Evolutionary conservation across 768 basidiomycete species (phyloP).

Genomic region (Gloeophyllum trabeum): DNA sequence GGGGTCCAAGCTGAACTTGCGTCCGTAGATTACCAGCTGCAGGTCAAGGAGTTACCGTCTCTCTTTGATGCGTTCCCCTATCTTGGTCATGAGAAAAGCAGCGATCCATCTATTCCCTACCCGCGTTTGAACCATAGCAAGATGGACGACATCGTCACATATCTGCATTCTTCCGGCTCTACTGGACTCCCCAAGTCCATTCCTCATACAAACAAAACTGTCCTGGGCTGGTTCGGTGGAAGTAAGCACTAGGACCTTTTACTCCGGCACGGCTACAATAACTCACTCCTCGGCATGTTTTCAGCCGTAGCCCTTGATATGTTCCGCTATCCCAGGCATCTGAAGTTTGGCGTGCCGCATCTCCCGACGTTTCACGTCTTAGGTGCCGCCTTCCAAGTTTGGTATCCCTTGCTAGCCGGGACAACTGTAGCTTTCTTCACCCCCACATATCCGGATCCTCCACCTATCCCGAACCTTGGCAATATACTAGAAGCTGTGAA

Average conservation of each 20-base stretch:
- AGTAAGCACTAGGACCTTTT: too few species aligned
- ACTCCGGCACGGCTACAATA: too few species aligned
- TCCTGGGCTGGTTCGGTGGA: slow-evolving; percentile 6
- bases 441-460: slow-evolving; percentile 7
- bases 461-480: slow-evolving; percentile 7
- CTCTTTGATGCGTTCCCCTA: slow-evolving; percentile 1
- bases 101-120: background rate
- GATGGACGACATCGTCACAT: slow-evolving; percentile 5
- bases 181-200: slow-evolving; percentile 15
- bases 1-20: background rate
- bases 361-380: slow-evolving; percentile 11
- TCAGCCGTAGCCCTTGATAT: slow-evolving; percentile 3
- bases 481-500: slow-evolving; percentile 6
- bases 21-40: background rate
- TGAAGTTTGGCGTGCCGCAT: slow-evolving; percentile 4
- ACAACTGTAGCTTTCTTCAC: slow-evolving; percentile 4
- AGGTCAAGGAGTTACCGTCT: background rate
- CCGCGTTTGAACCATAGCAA: background rate
- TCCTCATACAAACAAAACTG: slow-evolving; percentile 8
- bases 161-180: slow-evolving; percentile 14
- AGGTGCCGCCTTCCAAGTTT: slow-evolving; percentile 6
- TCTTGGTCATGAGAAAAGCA: background rate
- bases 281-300: too few species aligned
- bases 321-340: background rate
- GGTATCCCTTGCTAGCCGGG: slow-evolving; percentile 3